Conservation (phyloP, 1,139 yeast species). For the Nadsonia commutata region DNA sequence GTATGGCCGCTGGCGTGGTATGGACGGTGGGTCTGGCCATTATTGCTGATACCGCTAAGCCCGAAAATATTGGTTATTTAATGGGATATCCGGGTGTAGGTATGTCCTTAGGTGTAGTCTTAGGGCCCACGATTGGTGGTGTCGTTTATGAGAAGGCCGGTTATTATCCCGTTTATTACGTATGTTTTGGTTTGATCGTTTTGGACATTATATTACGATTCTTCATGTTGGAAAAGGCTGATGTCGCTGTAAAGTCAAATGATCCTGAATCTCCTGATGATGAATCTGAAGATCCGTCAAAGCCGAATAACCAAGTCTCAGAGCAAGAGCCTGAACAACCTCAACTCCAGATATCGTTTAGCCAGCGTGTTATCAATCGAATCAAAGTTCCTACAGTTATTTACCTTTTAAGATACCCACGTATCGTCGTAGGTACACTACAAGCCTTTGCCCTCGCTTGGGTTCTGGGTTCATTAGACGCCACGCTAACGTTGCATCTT, state of each 20-base stretch:
- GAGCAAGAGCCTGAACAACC: no score
- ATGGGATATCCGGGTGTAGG: constrained; percentile 23
- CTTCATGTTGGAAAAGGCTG: constrained; percentile 19
- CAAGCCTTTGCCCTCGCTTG: constrained; percentile 19
- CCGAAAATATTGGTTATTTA: constrained; percentile 15
- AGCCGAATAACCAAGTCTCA: no score
- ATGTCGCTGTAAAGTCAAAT: no score
- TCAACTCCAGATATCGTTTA: no score
- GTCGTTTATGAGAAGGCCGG: constrained; percentile 22
- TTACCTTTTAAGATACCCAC: constrained; percentile 11
- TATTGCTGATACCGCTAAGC: constrained; percentile 19
- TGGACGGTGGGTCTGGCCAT: constrained; percentile 28
- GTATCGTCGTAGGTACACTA: constrained; percentile 17
- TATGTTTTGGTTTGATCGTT: constrained; percentile 20
- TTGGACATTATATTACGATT: constrained; percentile 21
- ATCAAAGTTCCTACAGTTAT: constrained; percentile 13
- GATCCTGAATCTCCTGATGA: not conserved
- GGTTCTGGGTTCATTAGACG: constrained; percentile 21
- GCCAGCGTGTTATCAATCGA: no score
- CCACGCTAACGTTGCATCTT: constrained; percentile 22
- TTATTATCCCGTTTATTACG: constrained; percentile 21
- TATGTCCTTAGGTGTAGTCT: constrained; percentile 19
- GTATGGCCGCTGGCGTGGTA: constrained; percentile 23
- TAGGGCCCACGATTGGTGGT: constrained; percentile 26
- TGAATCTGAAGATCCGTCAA: no score